Percentiles rank a stretch among this genome's conserved stretches.
phyloP scores from a whole-genome alignment of 2,329 filamentous ascomycete genomes.

The Penicillium sp. region DNA sequence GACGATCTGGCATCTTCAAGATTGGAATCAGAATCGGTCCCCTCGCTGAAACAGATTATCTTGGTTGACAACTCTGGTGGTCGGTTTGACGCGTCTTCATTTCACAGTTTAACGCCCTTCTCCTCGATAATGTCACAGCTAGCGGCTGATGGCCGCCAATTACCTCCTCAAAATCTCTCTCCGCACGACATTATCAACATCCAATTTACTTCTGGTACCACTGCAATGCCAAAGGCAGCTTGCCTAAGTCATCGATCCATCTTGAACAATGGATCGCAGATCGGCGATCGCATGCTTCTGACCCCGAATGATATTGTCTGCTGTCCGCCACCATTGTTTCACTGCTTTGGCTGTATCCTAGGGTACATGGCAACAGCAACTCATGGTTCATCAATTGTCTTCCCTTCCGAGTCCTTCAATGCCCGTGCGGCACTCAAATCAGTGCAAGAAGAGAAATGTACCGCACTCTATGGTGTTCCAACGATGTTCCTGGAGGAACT shows the following conservation, averaged over 20 bases:
- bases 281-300: slow-evolving; percentile 84
- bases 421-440: slow-evolving; percentile 71
- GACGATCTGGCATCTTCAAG: slow-evolving; percentile 53
- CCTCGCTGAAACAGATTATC: slow-evolving; percentile 73
- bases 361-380: slow-evolving; percentile 97
- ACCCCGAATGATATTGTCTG: slow-evolving; percentile 71
- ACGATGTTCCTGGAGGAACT: slow-evolving; percentile 95
- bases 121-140: slow-evolving; percentile 53
- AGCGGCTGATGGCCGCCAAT: slow-evolving; percentile 43
- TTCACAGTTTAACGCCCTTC: slow-evolving; percentile 56
- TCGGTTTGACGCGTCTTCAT: slow-evolving; percentile 54
- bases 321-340: slow-evolving; percentile 64
- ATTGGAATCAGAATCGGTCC: slow-evolving; percentile 64
- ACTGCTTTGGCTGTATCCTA: slow-evolving; percentile 87
- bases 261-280: slow-evolving; percentile 87
- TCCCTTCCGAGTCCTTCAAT: slow-evolving; percentile 87
- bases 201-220: slow-evolving; percentile 97
- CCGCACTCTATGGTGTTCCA: slow-evolving; percentile 82
- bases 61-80: slow-evolving; percentile 77
- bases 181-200: slow-evolving; percentile 84
- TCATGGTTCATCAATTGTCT: slow-evolving; percentile 77
- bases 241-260: slow-evolving; percentile 86
- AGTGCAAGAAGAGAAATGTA: slow-evolving; percentile 67
- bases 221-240: slow-evolving; percentile 86
- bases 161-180: slow-evolving; percentile 58